Evolutionary conservation across 108 stramenopile species (phyloP).

Genomic region (Cyclostephanos invisitatus): DNA sequence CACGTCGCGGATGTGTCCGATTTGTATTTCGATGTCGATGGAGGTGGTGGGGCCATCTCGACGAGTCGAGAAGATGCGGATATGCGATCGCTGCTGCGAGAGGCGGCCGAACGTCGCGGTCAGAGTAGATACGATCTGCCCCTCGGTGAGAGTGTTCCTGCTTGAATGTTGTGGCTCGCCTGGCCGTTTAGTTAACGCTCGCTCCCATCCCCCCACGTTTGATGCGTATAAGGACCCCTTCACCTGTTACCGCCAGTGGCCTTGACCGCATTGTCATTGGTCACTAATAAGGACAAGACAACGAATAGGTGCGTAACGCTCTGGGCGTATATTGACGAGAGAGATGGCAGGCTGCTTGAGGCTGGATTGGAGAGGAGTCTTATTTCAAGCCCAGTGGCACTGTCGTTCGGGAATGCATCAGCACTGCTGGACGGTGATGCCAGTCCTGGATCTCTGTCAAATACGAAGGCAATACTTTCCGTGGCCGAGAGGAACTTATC

Average conservation of each 20-base stretch:
- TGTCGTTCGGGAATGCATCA: constrained; percentile 68
- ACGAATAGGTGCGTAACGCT: constrained; percentile 77
- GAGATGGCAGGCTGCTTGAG: constrained; percentile 72
- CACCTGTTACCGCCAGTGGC: constrained; percentile 83
- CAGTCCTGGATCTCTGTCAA: constrained; percentile 27
- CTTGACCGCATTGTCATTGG: constrained; percentile 59
- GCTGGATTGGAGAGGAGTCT: constrained; percentile 80
- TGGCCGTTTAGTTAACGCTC: background rate
- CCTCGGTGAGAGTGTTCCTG: constrained; percentile 33
- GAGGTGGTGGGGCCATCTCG: background rate
- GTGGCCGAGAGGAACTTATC: constrained; percentile 61
- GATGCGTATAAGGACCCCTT: constrained; percentile 46
- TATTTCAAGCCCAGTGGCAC: constrained; percentile 60
- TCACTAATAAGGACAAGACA: constrained; percentile 34
- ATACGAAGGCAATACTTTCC: constrained; percentile 51
- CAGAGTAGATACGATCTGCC: constrained; percentile 82
- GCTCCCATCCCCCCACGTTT: background rate
- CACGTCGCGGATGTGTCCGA: constrained; percentile 87
- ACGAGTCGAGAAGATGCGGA: constrained; percentile 7
- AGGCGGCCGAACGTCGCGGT: constrained; percentile 71
- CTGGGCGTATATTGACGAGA: constrained; percentile 87
- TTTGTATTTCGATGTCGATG: constrained; percentile 54
- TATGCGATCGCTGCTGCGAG: constrained; percentile 33
- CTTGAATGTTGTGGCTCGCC: background rate
- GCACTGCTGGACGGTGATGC: constrained; percentile 50